Evolutionary conservation across 108 stramenopile species (phyloP).

Genomic region (Pseudonitzschia multistriata): DNA sequence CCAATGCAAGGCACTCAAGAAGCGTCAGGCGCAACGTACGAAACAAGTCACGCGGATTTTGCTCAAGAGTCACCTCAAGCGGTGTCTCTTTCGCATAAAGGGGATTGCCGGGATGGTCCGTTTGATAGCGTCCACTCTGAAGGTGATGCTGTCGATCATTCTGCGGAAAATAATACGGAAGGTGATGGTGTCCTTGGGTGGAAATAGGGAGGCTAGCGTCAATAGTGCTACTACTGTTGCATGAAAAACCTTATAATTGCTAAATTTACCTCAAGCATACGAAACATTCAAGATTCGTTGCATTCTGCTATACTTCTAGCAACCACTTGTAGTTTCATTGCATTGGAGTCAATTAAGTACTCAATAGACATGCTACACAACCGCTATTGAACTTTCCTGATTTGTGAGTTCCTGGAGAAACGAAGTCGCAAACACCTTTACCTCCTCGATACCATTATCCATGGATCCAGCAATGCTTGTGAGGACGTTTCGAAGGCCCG

Average conservation of each 20-base stretch:
- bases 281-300: too few relatives aligned
- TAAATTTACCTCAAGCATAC: too few relatives aligned
- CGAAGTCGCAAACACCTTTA: background rate
- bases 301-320: too few relatives aligned
- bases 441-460: background rate
- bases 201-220: too few relatives aligned
- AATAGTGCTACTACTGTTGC: too few relatives aligned
- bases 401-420: background rate
- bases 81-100: constrained; percentile 1
- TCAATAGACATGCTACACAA: too few relatives aligned
- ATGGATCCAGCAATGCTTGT: background rate
- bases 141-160: background rate
- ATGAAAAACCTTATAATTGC: too few relatives aligned
- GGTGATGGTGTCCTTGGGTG: background rate
- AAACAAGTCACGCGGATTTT: constrained; percentile 6
- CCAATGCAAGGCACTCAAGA: background rate
- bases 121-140: background rate
- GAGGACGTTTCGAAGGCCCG: background rate
- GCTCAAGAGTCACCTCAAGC: background rate
- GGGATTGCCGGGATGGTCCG: background rate
- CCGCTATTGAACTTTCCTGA: too few relatives aligned
- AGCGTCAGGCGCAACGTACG: background rate
- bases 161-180: background rate
- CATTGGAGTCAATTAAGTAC: too few relatives aligned
- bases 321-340: too few relatives aligned